These are phyloP conservation scores for Pleurotus sapidus DNA, from an alignment of 768 basidiomycete genomes.

Conservation along the genomic window DNA sequence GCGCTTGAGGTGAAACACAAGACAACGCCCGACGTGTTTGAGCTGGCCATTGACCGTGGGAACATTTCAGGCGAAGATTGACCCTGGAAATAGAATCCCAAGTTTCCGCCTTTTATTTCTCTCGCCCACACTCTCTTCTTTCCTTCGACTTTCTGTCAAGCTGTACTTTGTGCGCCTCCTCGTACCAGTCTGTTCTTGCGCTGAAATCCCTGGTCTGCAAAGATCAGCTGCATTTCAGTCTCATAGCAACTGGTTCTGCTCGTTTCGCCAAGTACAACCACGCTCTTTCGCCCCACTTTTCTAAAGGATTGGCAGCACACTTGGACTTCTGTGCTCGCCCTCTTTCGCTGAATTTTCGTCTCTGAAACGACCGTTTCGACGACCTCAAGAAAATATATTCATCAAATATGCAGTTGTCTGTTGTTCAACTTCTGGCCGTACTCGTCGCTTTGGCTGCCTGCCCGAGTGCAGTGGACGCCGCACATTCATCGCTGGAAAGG, in stretches of 20 bases:
- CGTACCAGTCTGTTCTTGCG: background rate
- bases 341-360: background rate
- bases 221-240: background rate
- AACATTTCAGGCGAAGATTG: background rate
- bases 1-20: no score
- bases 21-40: background rate
- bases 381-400: background rate
- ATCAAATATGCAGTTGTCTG: constrained; percentile 5
- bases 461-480: constrained; percentile 4
- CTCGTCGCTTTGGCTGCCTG: constrained; percentile 4
- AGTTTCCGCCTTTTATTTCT: constrained; percentile 6
- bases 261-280: constrained; percentile 5
- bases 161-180: constrained; percentile 5
- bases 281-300: constrained; percentile 2
- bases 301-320: constrained; percentile 1
- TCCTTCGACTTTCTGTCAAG: constrained; percentile 7
- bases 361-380: background rate
- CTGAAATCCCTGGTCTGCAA: background rate
- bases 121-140: background rate
- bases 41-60: constrained; percentile 3
- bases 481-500: constrained; percentile 7
- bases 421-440: constrained; percentile 1
- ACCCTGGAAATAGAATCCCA: constrained; percentile 1
- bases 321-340: background rate
- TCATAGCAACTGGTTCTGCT: constrained; percentile 3